Evolutionary conservation across 495 filamentous ascomycete species (phyloP).

Genomic region (Cairneyella variabilis): DNA sequence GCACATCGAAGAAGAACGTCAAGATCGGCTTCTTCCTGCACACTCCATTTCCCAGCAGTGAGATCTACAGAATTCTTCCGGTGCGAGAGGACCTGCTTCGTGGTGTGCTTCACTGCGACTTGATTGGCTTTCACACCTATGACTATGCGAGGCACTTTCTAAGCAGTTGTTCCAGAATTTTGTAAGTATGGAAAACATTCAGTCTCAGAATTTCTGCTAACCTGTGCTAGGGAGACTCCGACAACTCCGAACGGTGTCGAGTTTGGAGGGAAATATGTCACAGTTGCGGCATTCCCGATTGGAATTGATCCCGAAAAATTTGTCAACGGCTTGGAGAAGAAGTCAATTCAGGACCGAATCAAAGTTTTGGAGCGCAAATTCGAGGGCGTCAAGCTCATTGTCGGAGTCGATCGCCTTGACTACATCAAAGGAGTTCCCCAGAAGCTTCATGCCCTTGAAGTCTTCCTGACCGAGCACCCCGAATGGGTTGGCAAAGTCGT

Average conservation of each 20-base stretch:
- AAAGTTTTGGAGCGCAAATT: constrained; percentile 73
- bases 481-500: constrained; percentile 90
- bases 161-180: constrained; percentile 75
- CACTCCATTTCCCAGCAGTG: constrained; percentile 88
- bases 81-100: constrained; percentile 77
- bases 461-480: constrained; percentile 87
- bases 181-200: constrained; percentile 46
- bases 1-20: constrained; percentile 66
- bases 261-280: constrained; percentile 68
- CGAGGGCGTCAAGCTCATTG: constrained; percentile 81
- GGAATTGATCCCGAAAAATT: constrained; percentile 97
- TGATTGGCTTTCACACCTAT: constrained; percentile 94
- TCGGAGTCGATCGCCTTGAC: constrained; percentile 90
- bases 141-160: constrained; percentile 90
- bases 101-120: constrained; percentile 77
- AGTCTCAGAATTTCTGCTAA: background rate
- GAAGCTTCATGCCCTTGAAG: constrained; percentile 86
- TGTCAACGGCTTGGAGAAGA: constrained; percentile 76
- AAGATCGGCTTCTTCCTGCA: constrained; percentile 95
- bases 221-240: constrained; percentile 52
- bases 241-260: constrained; percentile 84
- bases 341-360: constrained; percentile 75
- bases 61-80: constrained; percentile 87
- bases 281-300: constrained; percentile 82
- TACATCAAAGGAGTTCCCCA: constrained; percentile 97